Evolutionary conservation across 768 basidiomycete genomes (phyloP), one percentile per base, ranked within the genome.

Genomic region (Lactarius trivialis): DNA sequence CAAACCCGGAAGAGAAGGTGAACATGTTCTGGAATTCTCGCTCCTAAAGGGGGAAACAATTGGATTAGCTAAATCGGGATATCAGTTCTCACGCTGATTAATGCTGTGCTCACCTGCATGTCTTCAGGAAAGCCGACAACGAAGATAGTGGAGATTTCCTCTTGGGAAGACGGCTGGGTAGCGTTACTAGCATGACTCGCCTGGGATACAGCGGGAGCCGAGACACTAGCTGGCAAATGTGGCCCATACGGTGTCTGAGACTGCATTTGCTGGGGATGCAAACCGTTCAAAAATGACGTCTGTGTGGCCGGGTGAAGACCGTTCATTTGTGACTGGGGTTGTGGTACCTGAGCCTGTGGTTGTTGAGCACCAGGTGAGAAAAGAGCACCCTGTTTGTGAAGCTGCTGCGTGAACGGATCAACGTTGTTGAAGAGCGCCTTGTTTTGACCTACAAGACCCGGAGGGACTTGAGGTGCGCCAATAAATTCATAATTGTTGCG

Each of bases 11-110:
- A 3, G 91, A 93, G 70, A 99, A 99, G 8, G 94, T 93, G 73
- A 99, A 99, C 90, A 99, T 96, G 72, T 98, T 98, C 74, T 96
- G 93, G 74, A 98, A 99, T 76, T 99, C 97, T 33, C 97, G 93
- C 78, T 98, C 97, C 94, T 98, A 68, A 4, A 30, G 58, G 48
- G 39, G 52, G 52, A 56, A 49, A 30, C 56, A 68, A 66, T 43
- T 50, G 65, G 14, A 66, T 58, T 26, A 49, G 66, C 57, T 24
- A 24, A 52, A 63, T 61, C 55, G 49, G 50, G 51, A 11, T 59
- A 60, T 54, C 26, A 65, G 45, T 63, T 60, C 36, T 36, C 50
- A 63, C 30, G 33, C 39, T 33, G 51, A 41, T 28, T 59, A 60
- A 51, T 51, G 45, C 19, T 48, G 51, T 34, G 58, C 88, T 66